Conservation (phyloP, 2,329 filamentous ascomycete species). For the Colletotrichum gigasporum region DNA sequence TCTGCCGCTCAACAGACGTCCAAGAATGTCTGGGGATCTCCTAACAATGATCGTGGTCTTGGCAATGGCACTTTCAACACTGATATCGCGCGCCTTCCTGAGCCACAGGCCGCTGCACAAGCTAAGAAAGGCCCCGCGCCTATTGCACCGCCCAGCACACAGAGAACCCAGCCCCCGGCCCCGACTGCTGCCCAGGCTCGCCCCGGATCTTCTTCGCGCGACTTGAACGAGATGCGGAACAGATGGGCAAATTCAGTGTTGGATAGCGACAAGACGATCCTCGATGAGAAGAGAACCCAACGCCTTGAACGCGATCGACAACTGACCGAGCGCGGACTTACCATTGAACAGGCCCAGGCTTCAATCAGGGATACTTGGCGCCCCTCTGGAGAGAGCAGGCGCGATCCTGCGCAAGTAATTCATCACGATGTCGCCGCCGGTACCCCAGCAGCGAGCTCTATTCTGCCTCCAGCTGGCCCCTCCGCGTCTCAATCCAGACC, state of each 20-base stretch:
- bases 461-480: constrained; percentile 41
- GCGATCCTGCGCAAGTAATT: constrained; percentile 42
- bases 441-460: constrained; percentile 23
- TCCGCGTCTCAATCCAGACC: constrained; percentile 56
- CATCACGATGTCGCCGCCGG: constrained; percentile 33
- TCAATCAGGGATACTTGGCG: constrained; percentile 66
- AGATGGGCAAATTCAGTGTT: constrained; percentile 54
- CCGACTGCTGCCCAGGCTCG: constrained; percentile 7
- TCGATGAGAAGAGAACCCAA: constrained; percentile 48
- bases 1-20: constrained; percentile 52
- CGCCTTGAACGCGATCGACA: constrained; percentile 53
- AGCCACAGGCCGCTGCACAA: constrained; percentile 42
- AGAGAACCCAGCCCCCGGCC: constrained; percentile 27
- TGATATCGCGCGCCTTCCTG: constrained; percentile 62
- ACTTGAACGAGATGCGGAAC: constrained; percentile 35
- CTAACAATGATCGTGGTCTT: constrained; percentile 75
- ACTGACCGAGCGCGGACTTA: constrained; percentile 54
- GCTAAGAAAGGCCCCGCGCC: constrained; percentile 54
- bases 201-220: background rate
- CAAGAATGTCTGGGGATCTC: constrained; percentile 79
- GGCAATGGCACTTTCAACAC: constrained; percentile 82
- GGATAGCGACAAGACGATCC: constrained; percentile 57
- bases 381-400: constrained; percentile 48
- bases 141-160: constrained; percentile 48
- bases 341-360: constrained; percentile 55